These are phyloP conservation scores for Phytophthora colocasiae DNA, from an alignment of 352 stramenopile genomes.

Conservation along the genomic window DNA sequence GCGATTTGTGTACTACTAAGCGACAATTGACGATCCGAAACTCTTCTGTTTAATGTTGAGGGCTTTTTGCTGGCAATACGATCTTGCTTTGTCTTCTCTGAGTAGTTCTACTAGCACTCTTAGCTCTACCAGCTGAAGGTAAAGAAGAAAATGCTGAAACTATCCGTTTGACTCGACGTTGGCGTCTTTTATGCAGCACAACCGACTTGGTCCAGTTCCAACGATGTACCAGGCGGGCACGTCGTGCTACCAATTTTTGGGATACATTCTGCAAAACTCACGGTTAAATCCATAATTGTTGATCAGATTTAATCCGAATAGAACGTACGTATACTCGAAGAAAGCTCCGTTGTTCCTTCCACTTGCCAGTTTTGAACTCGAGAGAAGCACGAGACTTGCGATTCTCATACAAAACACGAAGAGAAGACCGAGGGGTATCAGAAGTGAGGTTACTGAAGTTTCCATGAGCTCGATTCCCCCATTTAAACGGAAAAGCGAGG, in stretches of 20 bases:
- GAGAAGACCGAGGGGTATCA: slow-evolving; percentile 26
- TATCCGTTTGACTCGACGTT: slow-evolving; percentile 30
- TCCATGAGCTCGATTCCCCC: slow-evolving; percentile 37
- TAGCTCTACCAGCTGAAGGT: slow-evolving; percentile 2
- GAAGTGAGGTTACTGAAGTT: neutral
- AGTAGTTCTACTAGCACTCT: slow-evolving; percentile 4
- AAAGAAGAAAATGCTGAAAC: slow-evolving; percentile 24
- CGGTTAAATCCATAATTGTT: neutral
- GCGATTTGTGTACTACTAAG: too few relatives aligned
- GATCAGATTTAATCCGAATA: neutral
- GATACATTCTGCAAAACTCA: slow-evolving; percentile 38
- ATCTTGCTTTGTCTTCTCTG: slow-evolving; percentile 13
- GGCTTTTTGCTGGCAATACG: neutral
- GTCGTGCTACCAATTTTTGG: slow-evolving; percentile 37
- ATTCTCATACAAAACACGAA: slow-evolving; percentile 48
- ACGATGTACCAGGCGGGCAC: slow-evolving; percentile 32
- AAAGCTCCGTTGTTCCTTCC: slow-evolving; percentile 56
- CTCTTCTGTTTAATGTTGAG: too few relatives aligned
- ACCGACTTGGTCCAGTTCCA: slow-evolving; percentile 42
- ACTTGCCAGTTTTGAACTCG: slow-evolving; percentile 54
- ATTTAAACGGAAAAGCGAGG: slow-evolving; percentile 49
- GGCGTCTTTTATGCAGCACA: slow-evolving; percentile 33
- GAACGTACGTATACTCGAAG: slow-evolving; percentile 56
- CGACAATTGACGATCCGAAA: too few relatives aligned
- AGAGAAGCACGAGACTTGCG: slow-evolving; percentile 43